Evolutionary conservation across 163 green algal species (phyloP).

Genomic region (Volvox carteri): DNA sequence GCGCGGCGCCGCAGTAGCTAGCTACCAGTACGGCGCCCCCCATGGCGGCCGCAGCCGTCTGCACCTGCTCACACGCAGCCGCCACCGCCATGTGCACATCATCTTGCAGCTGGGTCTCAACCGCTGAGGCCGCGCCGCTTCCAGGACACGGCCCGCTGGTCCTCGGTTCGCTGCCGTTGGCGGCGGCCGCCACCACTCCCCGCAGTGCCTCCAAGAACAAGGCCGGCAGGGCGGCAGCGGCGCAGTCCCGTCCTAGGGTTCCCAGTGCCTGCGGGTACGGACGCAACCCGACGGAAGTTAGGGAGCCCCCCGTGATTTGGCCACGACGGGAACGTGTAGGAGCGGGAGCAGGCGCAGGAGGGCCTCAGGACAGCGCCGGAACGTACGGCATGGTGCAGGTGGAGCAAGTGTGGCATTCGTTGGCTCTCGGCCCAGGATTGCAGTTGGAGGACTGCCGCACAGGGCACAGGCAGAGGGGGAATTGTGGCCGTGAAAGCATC

Average conservation of each 20-base stretch:
- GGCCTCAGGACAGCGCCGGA: neutral
- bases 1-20: neutral
- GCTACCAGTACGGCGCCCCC: neutral
- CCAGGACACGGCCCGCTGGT: neutral
- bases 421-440: too few species aligned
- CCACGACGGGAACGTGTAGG: too few species aligned
- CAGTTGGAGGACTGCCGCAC: too few species aligned
- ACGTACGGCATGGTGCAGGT: too few species aligned
- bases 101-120: neutral
- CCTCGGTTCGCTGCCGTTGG: neutral
- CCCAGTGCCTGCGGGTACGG: neutral
- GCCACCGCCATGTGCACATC: neutral
- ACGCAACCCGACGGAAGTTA: too few species aligned
- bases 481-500: too few species aligned
- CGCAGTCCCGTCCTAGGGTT: neutral
- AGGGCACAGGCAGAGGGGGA: too few species aligned
- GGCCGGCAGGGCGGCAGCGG: neutral
- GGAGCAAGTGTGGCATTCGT: too few species aligned
- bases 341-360: too few species aligned
- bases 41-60: neutral
- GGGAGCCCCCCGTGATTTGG: too few species aligned
- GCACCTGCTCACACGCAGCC: neutral
- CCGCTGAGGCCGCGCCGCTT: neutral
- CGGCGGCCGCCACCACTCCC: neutral
- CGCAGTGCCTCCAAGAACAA: neutral